These are phyloP conservation scores for Melampsora americana DNA, from an alignment of 1,284 basidiomycete species.

Conservation along the genomic window DNA sequence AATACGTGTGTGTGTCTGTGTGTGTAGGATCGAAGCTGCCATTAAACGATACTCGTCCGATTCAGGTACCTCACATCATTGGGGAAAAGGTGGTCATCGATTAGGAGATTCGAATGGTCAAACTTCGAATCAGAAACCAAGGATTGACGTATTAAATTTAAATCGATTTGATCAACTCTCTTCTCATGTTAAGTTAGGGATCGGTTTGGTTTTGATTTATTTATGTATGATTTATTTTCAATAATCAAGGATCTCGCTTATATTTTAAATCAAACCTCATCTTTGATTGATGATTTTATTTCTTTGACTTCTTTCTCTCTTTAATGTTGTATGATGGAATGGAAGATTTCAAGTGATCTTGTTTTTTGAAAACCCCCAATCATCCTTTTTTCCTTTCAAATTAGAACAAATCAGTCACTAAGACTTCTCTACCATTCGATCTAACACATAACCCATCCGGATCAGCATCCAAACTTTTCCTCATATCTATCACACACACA, in stretches of 20 bases:
- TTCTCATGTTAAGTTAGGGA: conserved; percentile 28
- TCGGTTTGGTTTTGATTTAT: conserved; percentile 22
- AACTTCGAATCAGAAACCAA: conserved; percentile 2
- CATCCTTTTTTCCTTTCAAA: background rate
- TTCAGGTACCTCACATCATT: background rate
- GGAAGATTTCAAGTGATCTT: no score
- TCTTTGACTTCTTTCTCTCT: background rate
- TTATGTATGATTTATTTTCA: conserved; percentile 1
- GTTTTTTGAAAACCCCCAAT: no score
- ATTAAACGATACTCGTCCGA: background rate
- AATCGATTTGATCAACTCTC: conserved; percentile 15
- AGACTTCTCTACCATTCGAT: conserved; percentile 35
- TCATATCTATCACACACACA: conserved; percentile 26
- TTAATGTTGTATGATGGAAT: background rate
- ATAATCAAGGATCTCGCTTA: background rate
- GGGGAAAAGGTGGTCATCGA: conserved; percentile 30
- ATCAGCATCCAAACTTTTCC: conserved; percentile 33
- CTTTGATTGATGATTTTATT: no score
- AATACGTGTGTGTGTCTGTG: background rate
- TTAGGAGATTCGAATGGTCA: conserved; percentile 12
- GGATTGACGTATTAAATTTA: background rate
- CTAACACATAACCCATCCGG: conserved; percentile 21
- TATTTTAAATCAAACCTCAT: background rate
- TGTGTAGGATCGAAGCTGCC: background rate
- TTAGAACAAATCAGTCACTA: conserved; percentile 21